Conservation (phyloP, 2,329 filamentous ascomycete genomes). For the Aspergillus arachidicola region DNA sequence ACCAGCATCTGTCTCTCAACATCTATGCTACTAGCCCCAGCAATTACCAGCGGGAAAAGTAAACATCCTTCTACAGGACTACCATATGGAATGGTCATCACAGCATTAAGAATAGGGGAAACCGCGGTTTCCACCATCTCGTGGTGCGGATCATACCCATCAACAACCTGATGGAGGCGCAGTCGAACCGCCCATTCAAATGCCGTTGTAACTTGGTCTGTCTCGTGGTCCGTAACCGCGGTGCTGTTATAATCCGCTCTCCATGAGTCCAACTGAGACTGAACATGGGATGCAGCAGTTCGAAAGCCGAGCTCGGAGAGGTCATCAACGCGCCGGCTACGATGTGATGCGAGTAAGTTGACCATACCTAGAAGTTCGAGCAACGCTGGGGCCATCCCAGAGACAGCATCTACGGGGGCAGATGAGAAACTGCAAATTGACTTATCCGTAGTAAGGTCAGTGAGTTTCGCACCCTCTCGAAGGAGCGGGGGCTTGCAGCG, state of each 20-base stretch:
- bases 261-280: conserved; percentile 44
- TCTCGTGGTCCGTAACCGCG: conserved; percentile 21
- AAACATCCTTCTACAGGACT: conserved; percentile 46
- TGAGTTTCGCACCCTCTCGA: conserved; percentile 18
- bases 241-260: conserved; percentile 32
- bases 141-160: conserved; percentile 44
- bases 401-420: conserved; percentile 18
- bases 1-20: conserved; percentile 43
- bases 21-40: conserved; percentile 41
- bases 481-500: conserved; percentile 32
- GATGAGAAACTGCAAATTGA: background rate
- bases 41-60: conserved; percentile 48
- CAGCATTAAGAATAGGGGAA: conserved; percentile 38
- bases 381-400: conserved; percentile 23
- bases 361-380: conserved; percentile 32
- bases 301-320: conserved; percentile 34
- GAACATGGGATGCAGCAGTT: conserved; percentile 35
- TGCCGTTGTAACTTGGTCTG: conserved; percentile 40
- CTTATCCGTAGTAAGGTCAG: conserved; percentile 17
- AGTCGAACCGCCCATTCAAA: conserved; percentile 48
- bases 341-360: conserved; percentile 32
- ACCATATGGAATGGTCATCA: conserved; percentile 46
- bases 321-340: conserved; percentile 30
- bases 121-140: conserved; percentile 38
- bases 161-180: conserved; percentile 47